phyloP scores from a whole-genome alignment of 2,329 filamentous ascomycete species.

The Fusarium sp. region DNA sequence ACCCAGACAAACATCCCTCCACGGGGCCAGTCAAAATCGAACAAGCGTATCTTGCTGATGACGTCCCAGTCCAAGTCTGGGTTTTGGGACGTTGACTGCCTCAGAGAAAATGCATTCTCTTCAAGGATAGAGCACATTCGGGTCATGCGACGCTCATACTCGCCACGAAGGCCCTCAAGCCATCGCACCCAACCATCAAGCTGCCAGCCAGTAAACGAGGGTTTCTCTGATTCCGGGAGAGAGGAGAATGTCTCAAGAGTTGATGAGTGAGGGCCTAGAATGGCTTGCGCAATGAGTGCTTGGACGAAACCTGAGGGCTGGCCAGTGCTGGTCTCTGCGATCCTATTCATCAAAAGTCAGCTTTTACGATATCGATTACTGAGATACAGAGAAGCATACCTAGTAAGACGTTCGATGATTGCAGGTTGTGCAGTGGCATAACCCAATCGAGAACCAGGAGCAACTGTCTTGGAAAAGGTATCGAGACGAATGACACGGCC shows the following conservation, averaged over 20 bases:
- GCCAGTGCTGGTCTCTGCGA: slow-evolving; percentile 81
- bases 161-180: slow-evolving; percentile 84
- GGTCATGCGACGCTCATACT: slow-evolving; percentile 87
- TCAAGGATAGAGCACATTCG: slow-evolving; percentile 80
- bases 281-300: slow-evolving; percentile 77
- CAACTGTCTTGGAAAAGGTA: slow-evolving; percentile 93
- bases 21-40: slow-evolving; percentile 80
- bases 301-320: slow-evolving; percentile 93
- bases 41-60: slow-evolving; percentile 77
- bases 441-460: slow-evolving; percentile 87
- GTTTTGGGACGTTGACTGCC: slow-evolving; percentile 64
- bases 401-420: slow-evolving; percentile 75
- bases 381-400: slow-evolving; percentile 29
- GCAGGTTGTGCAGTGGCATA: slow-evolving; percentile 89
- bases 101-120: slow-evolving; percentile 71
- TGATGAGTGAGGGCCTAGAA: slow-evolving; percentile 73
- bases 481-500: slow-evolving; percentile 90
- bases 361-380: background rate
- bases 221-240: slow-evolving; percentile 60
- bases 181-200: slow-evolving; percentile 89
- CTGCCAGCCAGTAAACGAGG: slow-evolving; percentile 71
- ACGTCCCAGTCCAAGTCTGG: slow-evolving; percentile 75
- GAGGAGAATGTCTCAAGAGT: slow-evolving; percentile 54
- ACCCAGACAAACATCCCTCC: slow-evolving; percentile 96
- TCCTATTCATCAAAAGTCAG: slow-evolving; percentile 54